Evolutionary conservation across 169 alveolate genomes (phyloP).

Genomic region (Cryptosporidium tyzzeri): DNA sequence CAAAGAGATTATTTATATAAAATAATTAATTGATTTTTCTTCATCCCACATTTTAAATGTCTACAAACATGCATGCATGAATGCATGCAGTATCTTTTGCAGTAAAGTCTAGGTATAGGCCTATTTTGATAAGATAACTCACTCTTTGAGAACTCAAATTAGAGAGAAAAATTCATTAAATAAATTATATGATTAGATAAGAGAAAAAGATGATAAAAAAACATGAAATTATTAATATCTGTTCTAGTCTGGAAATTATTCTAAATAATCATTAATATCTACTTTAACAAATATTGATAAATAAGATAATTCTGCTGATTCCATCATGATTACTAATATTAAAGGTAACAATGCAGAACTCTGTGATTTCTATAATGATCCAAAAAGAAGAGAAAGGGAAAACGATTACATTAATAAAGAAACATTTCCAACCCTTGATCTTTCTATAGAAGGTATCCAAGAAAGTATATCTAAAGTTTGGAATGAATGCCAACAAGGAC

Average conservation of each 20-base stretch:
- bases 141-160: neutral
- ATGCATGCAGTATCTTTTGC: neutral
- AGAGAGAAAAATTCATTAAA: neutral
- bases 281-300: too few relatives aligned
- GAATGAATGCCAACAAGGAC: constrained; percentile 25
- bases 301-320: neutral
- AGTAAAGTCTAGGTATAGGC: neutral
- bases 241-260: neutral
- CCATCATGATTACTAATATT: neutral
- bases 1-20: too few relatives aligned
- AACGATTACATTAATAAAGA: constrained; percentile 31
- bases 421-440: constrained; percentile 50
- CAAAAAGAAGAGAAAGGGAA: constrained; percentile 27
- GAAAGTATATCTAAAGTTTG: constrained; percentile 33
- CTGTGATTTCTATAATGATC: constrained; percentile 6
- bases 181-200: too few relatives aligned
- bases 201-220: too few relatives aligned
- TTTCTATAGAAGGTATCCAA: constrained; percentile 62
- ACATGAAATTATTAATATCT: neutral
- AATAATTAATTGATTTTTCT: too few relatives aligned
- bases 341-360: neutral
- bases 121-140: neutral
- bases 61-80: neutral
- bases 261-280: neutral
- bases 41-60: neutral